Percentiles rank a stretch among this genome's conserved stretches.
phyloP scores from a whole-genome alignment of 1,284 basidiomycete species.

The Cryptococcus sp. region DNA sequence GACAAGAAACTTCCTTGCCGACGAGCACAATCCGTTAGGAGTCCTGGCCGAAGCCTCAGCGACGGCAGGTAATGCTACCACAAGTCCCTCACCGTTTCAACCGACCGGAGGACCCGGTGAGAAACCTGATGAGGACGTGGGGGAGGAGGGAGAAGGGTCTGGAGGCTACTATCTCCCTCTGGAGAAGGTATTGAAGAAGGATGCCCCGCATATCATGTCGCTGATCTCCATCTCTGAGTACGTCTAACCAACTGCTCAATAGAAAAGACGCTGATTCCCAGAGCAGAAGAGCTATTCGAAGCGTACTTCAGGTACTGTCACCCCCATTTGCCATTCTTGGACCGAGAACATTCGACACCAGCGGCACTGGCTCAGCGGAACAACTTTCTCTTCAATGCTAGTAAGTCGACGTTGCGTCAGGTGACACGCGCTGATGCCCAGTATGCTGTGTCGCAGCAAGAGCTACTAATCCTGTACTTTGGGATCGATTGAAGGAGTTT shows the following conservation, averaged over 20 bases:
- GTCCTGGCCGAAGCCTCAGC: slow-evolving; percentile 25
- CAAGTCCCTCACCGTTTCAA: background rate
- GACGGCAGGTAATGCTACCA: background rate
- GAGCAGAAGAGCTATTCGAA: slow-evolving; percentile 31
- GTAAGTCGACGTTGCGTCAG: slow-evolving; percentile 9
- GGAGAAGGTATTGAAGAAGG: slow-evolving; percentile 15
- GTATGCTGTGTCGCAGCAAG: slow-evolving; percentile 34
- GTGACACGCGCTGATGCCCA: slow-evolving; percentile 1
- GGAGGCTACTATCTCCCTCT: slow-evolving; percentile 23
- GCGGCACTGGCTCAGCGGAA: slow-evolving; percentile 23
- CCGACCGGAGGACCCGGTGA: background rate
- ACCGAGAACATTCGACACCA: slow-evolving; percentile 19
- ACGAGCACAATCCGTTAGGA: slow-evolving; percentile 24
- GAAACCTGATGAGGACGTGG: background rate
- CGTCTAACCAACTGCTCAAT: slow-evolving; percentile 1
- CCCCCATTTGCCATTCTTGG: slow-evolving; percentile 31
- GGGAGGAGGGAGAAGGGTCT: background rate
- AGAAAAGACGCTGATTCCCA: background rate
- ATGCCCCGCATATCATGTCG: slow-evolving; percentile 32
- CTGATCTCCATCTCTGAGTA: slow-evolving; percentile 24
- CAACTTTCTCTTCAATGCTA: slow-evolving; percentile 40
- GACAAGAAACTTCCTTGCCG: slow-evolving; percentile 26
- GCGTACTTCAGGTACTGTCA: slow-evolving; percentile 26
- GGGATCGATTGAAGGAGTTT: slow-evolving; percentile 32
- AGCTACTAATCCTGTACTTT: slow-evolving; percentile 23